phyloP scores from a whole-genome alignment of 2,329 filamentous ascomycete species.

The Xylaria sp. region DNA sequence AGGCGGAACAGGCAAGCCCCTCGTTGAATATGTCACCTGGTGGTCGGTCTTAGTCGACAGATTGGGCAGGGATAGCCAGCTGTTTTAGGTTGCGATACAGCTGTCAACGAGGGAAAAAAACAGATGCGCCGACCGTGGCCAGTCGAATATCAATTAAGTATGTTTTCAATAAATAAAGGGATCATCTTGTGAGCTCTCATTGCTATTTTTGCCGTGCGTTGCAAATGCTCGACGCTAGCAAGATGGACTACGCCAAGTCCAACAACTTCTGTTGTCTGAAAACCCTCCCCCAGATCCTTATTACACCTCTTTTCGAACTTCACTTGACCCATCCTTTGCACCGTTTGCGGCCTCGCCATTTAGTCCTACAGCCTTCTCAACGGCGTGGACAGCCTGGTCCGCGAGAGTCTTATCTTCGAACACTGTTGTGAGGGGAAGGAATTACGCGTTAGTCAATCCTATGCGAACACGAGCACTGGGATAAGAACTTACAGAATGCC shows the following conservation, averaged over 20 bases:
- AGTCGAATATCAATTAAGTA: not conserved
- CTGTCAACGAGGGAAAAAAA: not conserved
- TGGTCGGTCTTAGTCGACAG: not conserved
- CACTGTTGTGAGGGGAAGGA: conserved; percentile 35
- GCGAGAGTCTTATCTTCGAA: conserved; percentile 49
- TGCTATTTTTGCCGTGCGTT: too few relatives aligned
- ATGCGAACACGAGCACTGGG: not conserved
- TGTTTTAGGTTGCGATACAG: conserved; percentile 1
- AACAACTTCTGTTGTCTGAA: not conserved
- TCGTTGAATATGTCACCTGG: not conserved
- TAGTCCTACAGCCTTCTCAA: conserved; percentile 45
- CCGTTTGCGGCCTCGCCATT: conserved; percentile 27
- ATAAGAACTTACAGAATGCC: conserved; percentile 46
- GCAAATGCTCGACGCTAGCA: too few relatives aligned
- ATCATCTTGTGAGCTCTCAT: too few relatives aligned
- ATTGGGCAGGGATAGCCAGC: conserved; percentile 7
- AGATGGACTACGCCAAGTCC: not conserved
- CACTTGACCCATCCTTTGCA: not conserved
- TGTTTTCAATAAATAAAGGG: too few relatives aligned
- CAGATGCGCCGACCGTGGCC: not conserved
- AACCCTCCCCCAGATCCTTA: too few relatives aligned
- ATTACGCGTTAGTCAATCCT: conserved; percentile 22
- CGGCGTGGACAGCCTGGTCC: conserved; percentile 46
- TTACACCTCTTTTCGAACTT: conserved; percentile 12
- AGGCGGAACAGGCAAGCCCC: not conserved